Evolutionary conservation across 2,329 filamentous ascomycete species (phyloP).

Genomic region (Beauveria sp.): DNA sequence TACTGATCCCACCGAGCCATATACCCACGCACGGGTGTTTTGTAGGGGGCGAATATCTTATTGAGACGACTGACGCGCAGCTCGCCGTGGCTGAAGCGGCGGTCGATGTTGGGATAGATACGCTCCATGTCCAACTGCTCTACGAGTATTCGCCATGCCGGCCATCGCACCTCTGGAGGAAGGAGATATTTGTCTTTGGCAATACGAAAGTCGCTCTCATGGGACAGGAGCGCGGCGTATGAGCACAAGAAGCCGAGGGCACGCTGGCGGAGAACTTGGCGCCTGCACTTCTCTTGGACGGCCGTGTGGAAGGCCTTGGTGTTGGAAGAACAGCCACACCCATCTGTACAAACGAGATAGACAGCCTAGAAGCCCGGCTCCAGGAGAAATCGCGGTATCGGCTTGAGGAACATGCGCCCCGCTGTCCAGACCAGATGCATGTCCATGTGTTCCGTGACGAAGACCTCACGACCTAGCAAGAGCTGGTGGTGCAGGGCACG

Average conservation of each 20-base stretch:
- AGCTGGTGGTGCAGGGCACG: too few species aligned
- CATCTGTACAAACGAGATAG: too few species aligned
- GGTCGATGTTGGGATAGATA: background rate
- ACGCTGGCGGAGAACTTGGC: background rate
- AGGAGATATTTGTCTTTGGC: background rate
- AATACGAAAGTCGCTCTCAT: background rate
- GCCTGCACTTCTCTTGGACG: too few species aligned
- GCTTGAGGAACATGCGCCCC: too few species aligned
- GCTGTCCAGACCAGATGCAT: too few species aligned
- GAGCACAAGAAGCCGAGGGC: background rate
- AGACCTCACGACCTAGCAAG: too few species aligned
- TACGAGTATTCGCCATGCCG: background rate
- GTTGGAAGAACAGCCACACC: too few species aligned
- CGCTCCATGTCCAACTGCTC: background rate
- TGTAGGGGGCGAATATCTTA: background rate
- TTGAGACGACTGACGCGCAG: background rate
- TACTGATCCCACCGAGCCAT: background rate
- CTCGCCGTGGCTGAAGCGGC: background rate
- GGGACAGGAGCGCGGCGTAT: background rate
- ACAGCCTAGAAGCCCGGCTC: too few species aligned
- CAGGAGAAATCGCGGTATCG: too few species aligned
- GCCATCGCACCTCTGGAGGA: background rate
- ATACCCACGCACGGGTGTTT: background rate
- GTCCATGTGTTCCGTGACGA: too few species aligned
- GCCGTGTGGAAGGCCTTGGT: too few species aligned